Evolutionary conservation across 371 early-diverging fungal species (phyloP), one percentile per base, ranked within the genome.

Genomic region (Saksenaea oblongispora): DNA sequence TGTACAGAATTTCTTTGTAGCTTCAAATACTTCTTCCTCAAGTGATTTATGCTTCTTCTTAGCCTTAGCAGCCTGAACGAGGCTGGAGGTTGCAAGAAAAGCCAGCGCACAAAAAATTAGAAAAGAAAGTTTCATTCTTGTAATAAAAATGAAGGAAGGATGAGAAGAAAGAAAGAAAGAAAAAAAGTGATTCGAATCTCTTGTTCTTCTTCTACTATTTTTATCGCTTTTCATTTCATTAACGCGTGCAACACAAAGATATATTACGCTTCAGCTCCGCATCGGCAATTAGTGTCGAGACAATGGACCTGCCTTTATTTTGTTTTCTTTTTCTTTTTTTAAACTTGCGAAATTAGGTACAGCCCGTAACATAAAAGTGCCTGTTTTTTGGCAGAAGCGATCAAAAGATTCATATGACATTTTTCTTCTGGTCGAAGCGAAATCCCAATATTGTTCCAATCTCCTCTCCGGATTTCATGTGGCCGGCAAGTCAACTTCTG

Each of bases 391-490:
- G 89, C 87, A 59, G 88, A 87, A 35, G 82, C 76, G 34, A 85
- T 78, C 47, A 89, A 68, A 31, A 89, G 61, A 61, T 86, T 87
- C 35, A 89, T 75, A 65, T 88, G 89, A 61, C 87, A 87, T 62
- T 88, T 87, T 64, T 89, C 89, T 65, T 89, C 89, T 3, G 85
- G 80, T 26, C 89, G 77, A 26, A 89, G 70, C 28, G 76, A 75
- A 53, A 87, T 73, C 15, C 84, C 88, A 73, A 86, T 77, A 59
- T 82, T 80, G 37, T 72, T 77, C 80, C 84, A 88, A 59, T 88
- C 88, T 27, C 69, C 70, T 51, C 62, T 69, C 54, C 67, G 70
- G 17, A 87, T 73, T 54, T 70, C 65, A 54, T 78, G 71, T 7
- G 85, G 85, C 13, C 67, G 65, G 58, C 66, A 72, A 56, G 79